Base-by-base conservation (phyloP, 2,329 filamentous ascomycete genomes). In the Fusarium denticulatum region DNA sequence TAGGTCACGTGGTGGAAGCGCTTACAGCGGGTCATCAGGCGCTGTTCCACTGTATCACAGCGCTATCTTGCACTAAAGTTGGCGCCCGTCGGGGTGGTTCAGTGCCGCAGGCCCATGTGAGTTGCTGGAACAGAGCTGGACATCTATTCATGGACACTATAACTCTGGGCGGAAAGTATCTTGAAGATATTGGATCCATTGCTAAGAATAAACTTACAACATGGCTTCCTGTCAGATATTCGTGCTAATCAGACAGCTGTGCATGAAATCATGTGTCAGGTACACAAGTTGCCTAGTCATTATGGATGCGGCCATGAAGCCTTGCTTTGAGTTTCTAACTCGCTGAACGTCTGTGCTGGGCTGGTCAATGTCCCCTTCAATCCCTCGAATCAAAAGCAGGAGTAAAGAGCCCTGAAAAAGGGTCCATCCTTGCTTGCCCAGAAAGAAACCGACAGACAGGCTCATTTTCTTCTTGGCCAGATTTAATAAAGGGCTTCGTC, bases 21-120 rank as follows among this genome's bases (percentile, higher is more conserved):
- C 43, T 64, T 62, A 59, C 64, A 72, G 73, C 73, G 71, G 71
- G 61, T 76, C 66, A 36, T 63, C 67, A 74, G 71, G 59, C 71
- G 60, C 66, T 69, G 62, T 77, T 71, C 63, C 70, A 73, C 66
- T 65, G 68, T 58, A 73, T 69, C 59, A 72, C 67, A 75, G 76
- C 73, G 69, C 76, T 71, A 77, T 76, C 68, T 63, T 60, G 60
- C 71, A 73, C 76, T 76, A 76, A 65, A 75, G 69, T 71, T 70
- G 73, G 75, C 71, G 73, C 65, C 76, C 68, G 70, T 63, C 72
- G 39, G 50, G 58, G 60, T 52, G 55, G 59, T 69, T 60, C 64
- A 69, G 47, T 64, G 65, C 53, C 42, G 36, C 32, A 37, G 57
- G 36, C 20, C 24, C 36, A 52, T 66, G 36, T 34, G 40, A 59